Percentiles rank a stretch among this genome's conserved stretches.
These are phyloP conservation scores for Sarocladium oryzae DNA, from an alignment of 2,329 filamentous ascomycete species.

Conservation along the genomic window DNA sequence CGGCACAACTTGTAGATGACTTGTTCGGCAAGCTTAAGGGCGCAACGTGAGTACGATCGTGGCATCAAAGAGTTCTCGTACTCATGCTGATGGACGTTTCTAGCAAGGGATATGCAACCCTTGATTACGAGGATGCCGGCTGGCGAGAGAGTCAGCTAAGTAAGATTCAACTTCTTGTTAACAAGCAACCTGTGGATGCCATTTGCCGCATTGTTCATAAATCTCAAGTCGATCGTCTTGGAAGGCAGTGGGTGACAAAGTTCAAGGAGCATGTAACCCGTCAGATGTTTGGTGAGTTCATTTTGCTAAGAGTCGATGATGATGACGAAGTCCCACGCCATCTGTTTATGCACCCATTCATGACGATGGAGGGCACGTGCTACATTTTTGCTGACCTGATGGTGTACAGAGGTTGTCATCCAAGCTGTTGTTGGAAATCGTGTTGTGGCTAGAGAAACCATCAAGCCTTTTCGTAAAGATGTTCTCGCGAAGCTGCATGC, in stretches of 20 bases:
- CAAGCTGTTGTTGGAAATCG: conserved; percentile 79
- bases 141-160: conserved; percentile 75
- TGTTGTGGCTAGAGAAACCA: conserved; percentile 84
- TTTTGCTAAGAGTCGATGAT: too few species aligned
- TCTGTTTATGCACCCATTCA: too few species aligned
- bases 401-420: conserved; percentile 68
- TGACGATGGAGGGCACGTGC: too few species aligned
- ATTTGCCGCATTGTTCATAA: conserved; percentile 84
- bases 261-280: conserved; percentile 96
- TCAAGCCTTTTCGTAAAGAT: conserved; percentile 96
- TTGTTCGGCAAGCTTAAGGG: conserved; percentile 96
- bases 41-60: conserved; percentile 46
- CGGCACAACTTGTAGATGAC: conserved; percentile 89
- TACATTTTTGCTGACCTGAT: not conserved
- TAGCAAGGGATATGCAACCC: conserved; percentile 82
- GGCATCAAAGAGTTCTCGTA: not conserved
- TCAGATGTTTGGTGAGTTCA: conserved; percentile 71
- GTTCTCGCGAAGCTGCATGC: conserved; percentile 91
- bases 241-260: conserved; percentile 83
- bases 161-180: conserved; percentile 89
- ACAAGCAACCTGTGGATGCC: conserved; percentile 88
- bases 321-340: too few species aligned
- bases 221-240: conserved; percentile 74
- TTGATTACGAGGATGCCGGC: conserved; percentile 94
- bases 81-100: not conserved